phyloP scores from a whole-genome alignment of 2,329 filamentous ascomycete species.

The Apiospora arundinis region DNA sequence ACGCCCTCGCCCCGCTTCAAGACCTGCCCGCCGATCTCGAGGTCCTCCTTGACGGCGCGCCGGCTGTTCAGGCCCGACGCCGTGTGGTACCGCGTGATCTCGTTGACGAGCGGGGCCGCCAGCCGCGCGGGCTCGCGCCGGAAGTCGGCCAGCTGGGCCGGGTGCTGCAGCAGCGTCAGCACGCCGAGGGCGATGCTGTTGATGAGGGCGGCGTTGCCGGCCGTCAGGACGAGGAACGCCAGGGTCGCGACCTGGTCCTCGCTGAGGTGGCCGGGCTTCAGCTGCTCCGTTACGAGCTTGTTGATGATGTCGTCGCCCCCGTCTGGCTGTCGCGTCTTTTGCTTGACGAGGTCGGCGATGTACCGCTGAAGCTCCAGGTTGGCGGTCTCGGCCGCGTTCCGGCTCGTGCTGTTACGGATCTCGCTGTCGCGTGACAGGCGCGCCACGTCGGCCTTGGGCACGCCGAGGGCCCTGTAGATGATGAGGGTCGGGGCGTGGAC shows the following conservation, averaged over 20 bases:
- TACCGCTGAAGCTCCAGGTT: slow-evolving; percentile 21
- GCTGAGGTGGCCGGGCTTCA: slow-evolving; percentile 19
- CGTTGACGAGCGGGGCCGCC: slow-evolving; percentile 11
- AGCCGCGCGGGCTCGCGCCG: background rate
- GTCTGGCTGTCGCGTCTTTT: background rate
- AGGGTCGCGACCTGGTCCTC: slow-evolving; percentile 24
- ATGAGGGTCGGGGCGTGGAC: slow-evolving; percentile 24
- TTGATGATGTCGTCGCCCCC: slow-evolving; percentile 23
- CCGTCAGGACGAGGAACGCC: slow-evolving; percentile 24
- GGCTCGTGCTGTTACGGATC: slow-evolving; percentile 1
- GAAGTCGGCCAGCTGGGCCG: slow-evolving; percentile 24
- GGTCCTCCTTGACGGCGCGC: slow-evolving; percentile 54
- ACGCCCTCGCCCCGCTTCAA: slow-evolving; percentile 30
- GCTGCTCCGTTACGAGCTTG: slow-evolving; percentile 23
- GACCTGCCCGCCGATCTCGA: slow-evolving; percentile 39
- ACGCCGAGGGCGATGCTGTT: slow-evolving; percentile 27
- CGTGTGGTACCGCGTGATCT: slow-evolving; percentile 21
- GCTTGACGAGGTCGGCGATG: slow-evolving; percentile 20
- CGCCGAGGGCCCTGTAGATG: slow-evolving; percentile 25
- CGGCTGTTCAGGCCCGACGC: slow-evolving; percentile 64
- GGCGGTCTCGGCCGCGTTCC: slow-evolving; percentile 4
- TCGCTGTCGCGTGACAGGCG: slow-evolving; percentile 21
- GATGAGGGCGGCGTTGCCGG: slow-evolving; percentile 26
- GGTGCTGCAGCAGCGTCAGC: slow-evolving; percentile 26
- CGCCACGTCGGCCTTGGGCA: slow-evolving; percentile 22